Evolutionary conservation across 179 eudicot genomes (phyloP).

Genomic region (Beta lomatogona): DNA sequence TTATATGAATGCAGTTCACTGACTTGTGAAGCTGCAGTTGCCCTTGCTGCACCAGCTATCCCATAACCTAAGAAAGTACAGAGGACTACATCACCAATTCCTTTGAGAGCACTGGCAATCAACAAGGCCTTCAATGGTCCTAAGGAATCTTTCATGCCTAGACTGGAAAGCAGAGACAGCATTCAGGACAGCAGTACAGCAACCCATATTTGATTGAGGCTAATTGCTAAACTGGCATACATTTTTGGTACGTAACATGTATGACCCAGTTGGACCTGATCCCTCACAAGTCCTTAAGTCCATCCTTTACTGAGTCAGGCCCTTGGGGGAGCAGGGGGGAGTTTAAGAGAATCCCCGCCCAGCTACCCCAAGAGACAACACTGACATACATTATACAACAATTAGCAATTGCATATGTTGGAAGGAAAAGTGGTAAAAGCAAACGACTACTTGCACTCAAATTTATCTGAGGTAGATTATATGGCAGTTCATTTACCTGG

Average conservation of each 20-base stretch:
- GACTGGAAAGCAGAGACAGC: slow-evolving; percentile 43
- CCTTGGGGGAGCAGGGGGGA: too few species aligned
- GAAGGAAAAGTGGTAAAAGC: slow-evolving; percentile 9
- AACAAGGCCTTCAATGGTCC: slow-evolving; percentile 97
- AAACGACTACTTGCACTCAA: background rate
- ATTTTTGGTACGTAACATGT: background rate
- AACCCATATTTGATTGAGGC: background rate
- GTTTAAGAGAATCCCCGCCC: too few species aligned
- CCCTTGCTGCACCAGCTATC: slow-evolving; percentile 99
- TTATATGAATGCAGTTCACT: slow-evolving; percentile 17
- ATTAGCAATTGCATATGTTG: background rate
- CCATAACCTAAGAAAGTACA: slow-evolving; percentile 76
- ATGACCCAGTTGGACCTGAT: too few species aligned
- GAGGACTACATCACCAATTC: slow-evolving; percentile 67
- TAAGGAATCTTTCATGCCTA: slow-evolving; percentile 96
- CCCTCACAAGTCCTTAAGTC: too few species aligned
- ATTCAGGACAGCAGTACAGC: slow-evolving; percentile 7
- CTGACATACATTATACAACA: background rate
- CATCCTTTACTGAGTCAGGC: too few species aligned
- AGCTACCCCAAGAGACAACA: background rate
- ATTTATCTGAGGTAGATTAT: background rate
- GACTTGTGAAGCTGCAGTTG: slow-evolving; percentile 90
- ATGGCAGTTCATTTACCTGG: slow-evolving; percentile 33
- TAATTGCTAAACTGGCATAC: slow-evolving; percentile 2
- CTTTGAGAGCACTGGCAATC: slow-evolving; percentile 80